Evolutionary conservation across 1,284 basidiomycete genomes (phyloP).

Genomic region (Fomitopsis palustris): DNA sequence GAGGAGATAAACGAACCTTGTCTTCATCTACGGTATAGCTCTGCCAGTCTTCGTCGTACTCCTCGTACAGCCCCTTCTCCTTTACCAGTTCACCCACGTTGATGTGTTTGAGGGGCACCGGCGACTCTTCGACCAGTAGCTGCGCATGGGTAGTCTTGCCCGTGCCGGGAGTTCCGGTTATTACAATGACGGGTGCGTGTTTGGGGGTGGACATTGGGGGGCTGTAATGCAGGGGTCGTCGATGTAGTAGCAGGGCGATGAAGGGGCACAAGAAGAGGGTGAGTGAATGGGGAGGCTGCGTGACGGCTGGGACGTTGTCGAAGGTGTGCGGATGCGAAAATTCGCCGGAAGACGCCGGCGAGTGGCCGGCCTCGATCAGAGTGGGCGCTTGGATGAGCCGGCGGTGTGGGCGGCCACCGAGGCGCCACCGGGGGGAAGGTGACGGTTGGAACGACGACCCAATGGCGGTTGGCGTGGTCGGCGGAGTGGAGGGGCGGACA

Average conservation of each 20-base stretch:
- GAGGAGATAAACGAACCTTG: slow-evolving; percentile 48
- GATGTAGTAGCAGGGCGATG: not conserved
- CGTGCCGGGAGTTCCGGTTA: slow-evolving; percentile 89
- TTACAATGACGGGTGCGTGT: slow-evolving; percentile 78
- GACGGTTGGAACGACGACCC: not conserved
- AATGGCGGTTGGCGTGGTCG: not conserved
- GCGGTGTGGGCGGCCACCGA: not conserved
- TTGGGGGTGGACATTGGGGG: slow-evolving; percentile 18
- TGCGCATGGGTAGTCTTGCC: slow-evolving; percentile 91
- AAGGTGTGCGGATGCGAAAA: not conserved
- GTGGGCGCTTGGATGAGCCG: not conserved
- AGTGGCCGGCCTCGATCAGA: not conserved
- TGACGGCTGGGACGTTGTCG: not conserved
- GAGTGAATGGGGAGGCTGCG: not conserved
- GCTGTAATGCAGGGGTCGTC: not conserved
- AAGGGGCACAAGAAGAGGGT: not conserved
- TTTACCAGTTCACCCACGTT: slow-evolving; percentile 92
- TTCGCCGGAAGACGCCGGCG: slow-evolving; percentile 3
- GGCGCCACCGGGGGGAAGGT: not conserved
- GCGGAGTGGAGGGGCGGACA: not conserved
- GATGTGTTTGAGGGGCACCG: slow-evolving; percentile 72
- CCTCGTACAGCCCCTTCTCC: slow-evolving; percentile 77
- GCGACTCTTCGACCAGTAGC: slow-evolving; percentile 66
- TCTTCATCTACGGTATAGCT: slow-evolving; percentile 95
- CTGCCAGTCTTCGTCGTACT: slow-evolving; percentile 94